These are phyloP conservation scores for Claviceps cyperi DNA, from an alignment of 2,329 filamentous ascomycete species.

Conservation along the genomic window DNA sequence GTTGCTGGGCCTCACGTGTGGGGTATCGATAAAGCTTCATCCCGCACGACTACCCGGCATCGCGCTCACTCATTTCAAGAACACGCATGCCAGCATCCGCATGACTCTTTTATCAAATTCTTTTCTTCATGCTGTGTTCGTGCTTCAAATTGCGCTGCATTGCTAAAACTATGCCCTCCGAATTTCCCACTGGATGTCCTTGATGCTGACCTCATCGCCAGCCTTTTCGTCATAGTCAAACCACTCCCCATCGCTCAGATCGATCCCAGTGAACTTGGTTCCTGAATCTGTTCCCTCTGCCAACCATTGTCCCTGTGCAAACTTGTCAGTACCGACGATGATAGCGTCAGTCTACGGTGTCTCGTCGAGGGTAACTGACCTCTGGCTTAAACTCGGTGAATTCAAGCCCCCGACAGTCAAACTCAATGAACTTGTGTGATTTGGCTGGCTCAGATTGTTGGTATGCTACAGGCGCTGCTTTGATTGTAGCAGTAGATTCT, in stretches of 20 bases:
- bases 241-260: conserved; percentile 85
- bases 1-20: neutral
- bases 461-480: conserved; percentile 57
- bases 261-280: conserved; percentile 70
- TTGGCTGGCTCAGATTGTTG: conserved; percentile 57
- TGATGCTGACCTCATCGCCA: conserved; percentile 81
- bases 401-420: conserved; percentile 89
- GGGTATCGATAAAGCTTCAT: neutral
- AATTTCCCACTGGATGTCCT: conserved; percentile 78
- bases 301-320: conserved; percentile 73
- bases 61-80: neutral
- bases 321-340: neutral
- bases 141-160: too few relatives aligned
- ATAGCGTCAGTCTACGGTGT: neutral
- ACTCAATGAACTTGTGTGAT: conserved; percentile 65
- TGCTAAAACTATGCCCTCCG: conserved; percentile 41
- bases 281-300: conserved; percentile 67
- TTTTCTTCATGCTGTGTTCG: neutral
- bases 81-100: neutral
- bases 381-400: conserved; percentile 85
- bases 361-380: conserved; percentile 30
- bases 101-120: too few relatives aligned
- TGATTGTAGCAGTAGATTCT: conserved; percentile 77
- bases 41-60: neutral
- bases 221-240: conserved; percentile 96